Base-by-base conservation (phyloP, 2,329 filamentous ascomycete genomes). In the Fusarium verticillioides region DNA sequence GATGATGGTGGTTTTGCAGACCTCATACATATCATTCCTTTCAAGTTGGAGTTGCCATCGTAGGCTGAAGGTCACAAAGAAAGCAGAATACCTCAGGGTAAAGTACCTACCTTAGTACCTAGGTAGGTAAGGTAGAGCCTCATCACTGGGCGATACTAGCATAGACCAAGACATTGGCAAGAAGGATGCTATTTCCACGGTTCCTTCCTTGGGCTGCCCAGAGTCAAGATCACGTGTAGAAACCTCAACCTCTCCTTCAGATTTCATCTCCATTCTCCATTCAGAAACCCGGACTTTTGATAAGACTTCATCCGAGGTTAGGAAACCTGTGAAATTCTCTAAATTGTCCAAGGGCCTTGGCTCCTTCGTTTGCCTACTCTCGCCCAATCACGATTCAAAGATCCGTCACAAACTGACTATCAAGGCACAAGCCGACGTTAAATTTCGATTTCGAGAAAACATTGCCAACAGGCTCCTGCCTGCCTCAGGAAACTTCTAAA, bases 41-140 rank as follows among this genome's bases (percentile, higher is more conserved):
- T 30, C 11, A 28, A 4, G 5, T 44, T 53, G 39, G n/a, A 19
- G n/a, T 50, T 34, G 2, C 2, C 15, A 13, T 36, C 15, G 30
- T 26, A 8, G 16, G 19, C 32, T 34, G 49, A 59, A 34, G 36
- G 23, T 34, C 50, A 52, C 23, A 23, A 62, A 53, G 50, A 63
- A 60, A 57, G 40, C 26, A 43, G 49, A 44, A 28, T 39, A 32
- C 32, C 12, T 12, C 12, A 54, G 44, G 30, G 9, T 32, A 23
- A 23, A 23, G 23, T 23, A 23, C 23, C 23, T 23, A 23, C 23
- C 23, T n/a, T n/a, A n/a, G n/a, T 23, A 23, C 23, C 4, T 23
- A 23, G 3, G 3, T 23, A 32, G 42, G 40, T 49, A 49, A 46
- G 52, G 44, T n/a, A 64, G 75, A 75, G 69, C 73, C 67, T 75